Conservation (phyloP, 2,329 filamentous ascomycete species). For the Knufia fluminis region DNA sequence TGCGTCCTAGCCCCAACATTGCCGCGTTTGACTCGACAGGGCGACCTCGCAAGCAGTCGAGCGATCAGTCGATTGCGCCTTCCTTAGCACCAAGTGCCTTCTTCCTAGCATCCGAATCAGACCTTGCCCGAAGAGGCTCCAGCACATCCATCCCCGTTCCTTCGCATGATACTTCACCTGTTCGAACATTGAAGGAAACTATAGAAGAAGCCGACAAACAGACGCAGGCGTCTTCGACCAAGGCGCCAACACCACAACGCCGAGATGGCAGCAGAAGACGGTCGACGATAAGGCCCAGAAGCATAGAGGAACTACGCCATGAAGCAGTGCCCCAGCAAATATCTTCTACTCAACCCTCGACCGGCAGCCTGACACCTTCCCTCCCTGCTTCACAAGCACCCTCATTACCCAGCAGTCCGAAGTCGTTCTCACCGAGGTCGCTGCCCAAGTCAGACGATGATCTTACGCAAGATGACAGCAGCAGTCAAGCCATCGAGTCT, state of each 20-base stretch:
- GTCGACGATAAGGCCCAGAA: slow-evolving; percentile 22
- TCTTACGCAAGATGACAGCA: slow-evolving; percentile 44
- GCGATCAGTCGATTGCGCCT: slow-evolving; percentile 23
- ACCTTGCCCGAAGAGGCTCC: slow-evolving; percentile 25
- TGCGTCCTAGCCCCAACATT: slow-evolving; percentile 27
- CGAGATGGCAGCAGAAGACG: slow-evolving; percentile 21
- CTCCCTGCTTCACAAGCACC: slow-evolving; percentile 29
- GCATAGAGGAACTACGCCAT: slow-evolving; percentile 13
- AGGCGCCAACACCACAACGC: slow-evolving; percentile 24
- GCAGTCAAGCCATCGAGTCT: slow-evolving; percentile 47
- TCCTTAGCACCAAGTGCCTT: slow-evolving; percentile 45
- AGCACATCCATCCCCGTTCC: slow-evolving; percentile 4
- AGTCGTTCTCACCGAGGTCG: slow-evolving; percentile 50
- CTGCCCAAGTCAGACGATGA: slow-evolving; percentile 51
- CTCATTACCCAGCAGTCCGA: slow-evolving; percentile 49
- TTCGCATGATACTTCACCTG: slow-evolving; percentile 5
- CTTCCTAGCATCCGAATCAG: slow-evolving; percentile 48
- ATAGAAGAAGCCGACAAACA: slow-evolving; percentile 26
- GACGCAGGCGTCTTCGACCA: slow-evolving; percentile 21
- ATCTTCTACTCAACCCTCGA: slow-evolving; percentile 23
- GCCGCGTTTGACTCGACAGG: slow-evolving; percentile 27
- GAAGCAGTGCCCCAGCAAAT: slow-evolving; percentile 10
- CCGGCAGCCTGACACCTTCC: slow-evolving; percentile 20
- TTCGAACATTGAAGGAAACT: slow-evolving; percentile 27
- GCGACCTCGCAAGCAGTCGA: slow-evolving; percentile 25